These are phyloP conservation scores for Trichoderma citrinoviride DNA, from an alignment of 2,329 filamentous ascomycete genomes.

Conservation along the genomic window DNA sequence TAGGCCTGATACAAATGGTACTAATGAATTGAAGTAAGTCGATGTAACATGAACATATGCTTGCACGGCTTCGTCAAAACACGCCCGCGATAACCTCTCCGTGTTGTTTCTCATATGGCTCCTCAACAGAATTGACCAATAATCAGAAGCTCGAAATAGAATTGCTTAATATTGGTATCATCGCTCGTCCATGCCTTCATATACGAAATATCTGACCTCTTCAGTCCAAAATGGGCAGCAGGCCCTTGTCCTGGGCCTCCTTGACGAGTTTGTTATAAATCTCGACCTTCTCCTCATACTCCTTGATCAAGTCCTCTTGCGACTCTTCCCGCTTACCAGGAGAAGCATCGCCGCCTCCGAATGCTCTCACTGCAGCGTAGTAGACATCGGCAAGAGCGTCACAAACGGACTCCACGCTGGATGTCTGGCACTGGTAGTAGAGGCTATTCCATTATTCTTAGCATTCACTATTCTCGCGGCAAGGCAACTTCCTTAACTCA, in stretches of 20 bases:
- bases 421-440: conserved; percentile 37
- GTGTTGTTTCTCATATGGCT: too few species aligned
- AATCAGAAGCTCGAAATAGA: not conserved
- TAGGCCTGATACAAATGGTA: too few species aligned
- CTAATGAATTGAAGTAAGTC: too few species aligned
- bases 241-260: conserved; percentile 37
- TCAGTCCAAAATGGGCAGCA: conserved; percentile 15
- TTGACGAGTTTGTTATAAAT: conserved; percentile 37
- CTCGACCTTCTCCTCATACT: conserved; percentile 37
- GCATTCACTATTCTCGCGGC: not conserved
- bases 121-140: not conserved
- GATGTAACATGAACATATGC: too few species aligned
- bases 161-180: not conserved
- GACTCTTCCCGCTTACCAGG: conserved; percentile 31
- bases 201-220: not conserved
- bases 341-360: conserved; percentile 36
- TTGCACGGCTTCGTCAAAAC: too few species aligned
- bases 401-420: conserved; percentile 30
- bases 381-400: conserved; percentile 41
- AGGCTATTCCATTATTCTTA: conserved; percentile 30
- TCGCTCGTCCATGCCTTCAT: not conserved
- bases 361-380: conserved; percentile 38
- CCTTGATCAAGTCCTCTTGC: conserved; percentile 28
- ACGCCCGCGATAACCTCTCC: too few species aligned
- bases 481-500: conserved; percentile 26